Evolutionary conservation across 1,284 basidiomycete genomes (phyloP).

Genomic region (Tilletiopsis washingtonensis): DNA sequence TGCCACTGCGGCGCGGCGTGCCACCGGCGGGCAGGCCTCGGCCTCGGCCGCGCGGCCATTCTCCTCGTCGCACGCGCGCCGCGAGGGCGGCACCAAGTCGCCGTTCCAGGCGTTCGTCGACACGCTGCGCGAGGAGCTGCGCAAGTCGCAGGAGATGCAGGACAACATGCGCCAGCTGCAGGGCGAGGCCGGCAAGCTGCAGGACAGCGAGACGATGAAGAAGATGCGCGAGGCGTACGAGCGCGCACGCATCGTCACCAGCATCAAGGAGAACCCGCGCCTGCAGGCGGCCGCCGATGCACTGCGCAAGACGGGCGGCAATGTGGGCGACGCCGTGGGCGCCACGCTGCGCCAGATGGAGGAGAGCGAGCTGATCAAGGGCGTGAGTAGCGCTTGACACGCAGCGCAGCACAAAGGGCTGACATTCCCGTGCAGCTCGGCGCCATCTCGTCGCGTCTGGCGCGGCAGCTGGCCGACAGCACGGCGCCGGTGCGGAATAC

Average conservation of each 20-base stretch:
- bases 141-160: conserved; percentile 88
- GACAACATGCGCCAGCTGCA: conserved; percentile 94
- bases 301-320: conserved; percentile 76
- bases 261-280: conserved; percentile 92
- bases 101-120: conserved; percentile 95
- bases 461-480: conserved; percentile 32
- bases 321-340: conserved; percentile 84
- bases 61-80: neutral
- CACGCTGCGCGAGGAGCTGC: conserved; percentile 80
- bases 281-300: conserved; percentile 85
- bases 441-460: conserved; percentile 30
- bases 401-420: too few relatives aligned
- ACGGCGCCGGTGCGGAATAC: conserved; percentile 70
- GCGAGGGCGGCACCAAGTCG: conserved; percentile 50
- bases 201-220: conserved; percentile 96
- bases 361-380: conserved; percentile 82
- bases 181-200: conserved; percentile 92
- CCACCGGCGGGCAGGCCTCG: too few relatives aligned
- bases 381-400: conserved; percentile 52
- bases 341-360: conserved; percentile 86
- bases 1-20: too few relatives aligned
- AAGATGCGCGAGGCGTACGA: conserved; percentile 82
- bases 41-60: too few relatives aligned
- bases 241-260: conserved; percentile 80
- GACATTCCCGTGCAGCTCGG: conserved; percentile 15